phyloP scores from a whole-genome alignment of 2,329 filamentous ascomycete genomes.

The Penicillium hordei region DNA sequence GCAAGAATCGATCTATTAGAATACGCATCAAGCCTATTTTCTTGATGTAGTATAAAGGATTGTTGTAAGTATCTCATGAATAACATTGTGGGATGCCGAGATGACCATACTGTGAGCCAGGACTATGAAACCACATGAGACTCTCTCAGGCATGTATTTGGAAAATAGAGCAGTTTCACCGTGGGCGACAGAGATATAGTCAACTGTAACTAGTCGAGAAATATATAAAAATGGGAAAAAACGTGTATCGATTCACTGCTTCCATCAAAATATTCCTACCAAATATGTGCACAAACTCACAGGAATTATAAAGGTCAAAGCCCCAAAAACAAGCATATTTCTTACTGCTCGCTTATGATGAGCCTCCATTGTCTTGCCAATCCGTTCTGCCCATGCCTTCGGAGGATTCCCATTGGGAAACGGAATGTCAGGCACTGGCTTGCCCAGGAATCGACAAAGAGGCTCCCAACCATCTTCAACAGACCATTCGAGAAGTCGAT shows the following conservation, averaged over 20 bases:
- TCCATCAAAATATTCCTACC: too few species aligned
- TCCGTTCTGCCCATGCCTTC: constrained; percentile 19
- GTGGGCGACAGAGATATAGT: too few species aligned
- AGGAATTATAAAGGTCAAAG: neutral
- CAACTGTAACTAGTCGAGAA: too few species aligned
- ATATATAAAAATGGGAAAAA: too few species aligned
- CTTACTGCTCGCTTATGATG: constrained; percentile 16
- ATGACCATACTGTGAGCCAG: too few species aligned
- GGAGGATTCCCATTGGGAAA: constrained; percentile 15
- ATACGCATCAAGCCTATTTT: constrained; percentile 17
- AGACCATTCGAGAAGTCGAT: constrained; percentile 27
- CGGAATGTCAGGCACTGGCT: neutral
- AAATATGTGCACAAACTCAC: neutral
- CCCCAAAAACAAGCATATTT: constrained; percentile 17
- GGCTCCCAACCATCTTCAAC: constrained; percentile 33
- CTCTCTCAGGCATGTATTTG: too few species aligned
- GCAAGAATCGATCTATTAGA: constrained; percentile 22
- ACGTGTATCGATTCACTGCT: too few species aligned
- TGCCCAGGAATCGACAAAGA: constrained; percentile 18
- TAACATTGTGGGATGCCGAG: neutral
- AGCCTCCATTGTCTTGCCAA: constrained; percentile 14
- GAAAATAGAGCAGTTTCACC: too few species aligned
- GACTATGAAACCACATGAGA: neutral
- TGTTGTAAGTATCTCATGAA: neutral
- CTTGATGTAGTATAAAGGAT: neutral